phyloP scores from a whole-genome alignment of 2,329 filamentous ascomycete genomes.

The Ophiobolus disseminans region DNA sequence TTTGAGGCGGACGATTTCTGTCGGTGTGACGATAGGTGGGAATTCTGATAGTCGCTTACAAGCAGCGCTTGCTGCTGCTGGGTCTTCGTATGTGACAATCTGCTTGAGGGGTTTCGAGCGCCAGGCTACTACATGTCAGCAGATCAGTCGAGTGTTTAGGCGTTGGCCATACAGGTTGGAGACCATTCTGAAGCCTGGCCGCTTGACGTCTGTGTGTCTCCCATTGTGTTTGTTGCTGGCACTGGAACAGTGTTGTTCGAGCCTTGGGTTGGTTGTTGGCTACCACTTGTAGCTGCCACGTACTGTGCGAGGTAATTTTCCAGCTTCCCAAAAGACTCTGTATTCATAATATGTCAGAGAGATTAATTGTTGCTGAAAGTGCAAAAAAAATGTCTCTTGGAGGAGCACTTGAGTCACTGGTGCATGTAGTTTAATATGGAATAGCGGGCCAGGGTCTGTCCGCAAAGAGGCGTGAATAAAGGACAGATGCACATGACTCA shows the following conservation, averaged over 20 bases:
- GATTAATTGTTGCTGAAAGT: background rate
- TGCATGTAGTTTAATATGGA: conserved; percentile 24
- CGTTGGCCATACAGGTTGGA: conserved; percentile 45
- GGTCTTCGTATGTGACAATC: conserved; percentile 72
- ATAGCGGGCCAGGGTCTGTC: conserved; percentile 24
- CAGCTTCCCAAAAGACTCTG: conserved; percentile 18
- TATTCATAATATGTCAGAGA: conserved; percentile 8
- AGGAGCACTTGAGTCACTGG: conserved; percentile 19
- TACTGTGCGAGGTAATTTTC: conserved; percentile 19
- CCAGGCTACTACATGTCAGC: conserved; percentile 63
- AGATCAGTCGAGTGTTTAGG: background rate
- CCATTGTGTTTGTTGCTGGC: background rate
- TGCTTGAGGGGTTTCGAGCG: conserved; percentile 81
- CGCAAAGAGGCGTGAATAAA: conserved; percentile 28
- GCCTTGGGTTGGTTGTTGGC: background rate
- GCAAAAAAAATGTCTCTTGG: background rate
- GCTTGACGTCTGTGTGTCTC: conserved; percentile 3
- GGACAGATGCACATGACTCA: conserved; percentile 31
- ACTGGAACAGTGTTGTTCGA: background rate
- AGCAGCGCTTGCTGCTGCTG: conserved; percentile 64
- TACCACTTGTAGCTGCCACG: conserved; percentile 8
- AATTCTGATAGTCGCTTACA: conserved; percentile 70
- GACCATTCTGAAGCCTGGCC: conserved; percentile 41
- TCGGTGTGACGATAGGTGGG: conserved; percentile 79
- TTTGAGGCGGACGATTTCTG: conserved; percentile 81